Conservation (phyloP, 164 flowering plant species). For the Aristolochia californica region DNA sequence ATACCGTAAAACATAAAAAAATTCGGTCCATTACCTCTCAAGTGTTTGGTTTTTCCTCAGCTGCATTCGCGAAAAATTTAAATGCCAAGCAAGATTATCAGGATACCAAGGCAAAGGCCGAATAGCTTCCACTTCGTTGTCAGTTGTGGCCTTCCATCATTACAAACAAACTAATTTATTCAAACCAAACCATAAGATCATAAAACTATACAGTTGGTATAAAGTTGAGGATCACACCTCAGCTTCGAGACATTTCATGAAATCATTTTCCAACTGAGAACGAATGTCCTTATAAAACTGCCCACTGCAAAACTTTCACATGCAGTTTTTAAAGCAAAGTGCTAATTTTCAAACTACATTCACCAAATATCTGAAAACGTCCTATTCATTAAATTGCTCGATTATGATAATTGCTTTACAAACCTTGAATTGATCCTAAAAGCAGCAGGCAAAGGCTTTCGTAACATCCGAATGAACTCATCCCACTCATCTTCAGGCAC, state of each 20-base stretch:
- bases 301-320: constrained; percentile 42
- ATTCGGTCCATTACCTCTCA: constrained; percentile 40
- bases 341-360: background rate
- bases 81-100: constrained; percentile 92
- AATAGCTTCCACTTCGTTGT: constrained; percentile 51
- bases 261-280: constrained; percentile 70
- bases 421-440: constrained; percentile 86
- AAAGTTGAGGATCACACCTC: constrained; percentile 39
- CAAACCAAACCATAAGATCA: background rate
- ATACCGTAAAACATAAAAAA: background rate
- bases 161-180: background rate
- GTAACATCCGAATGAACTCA: constrained; percentile 39
- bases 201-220: background rate
- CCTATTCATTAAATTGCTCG: background rate
- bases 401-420: background rate
- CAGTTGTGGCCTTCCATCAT: constrained; percentile 28
- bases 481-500: constrained; percentile 84
- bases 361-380: background rate
- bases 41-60: constrained; percentile 80
- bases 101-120: constrained; percentile 97
- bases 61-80: constrained; percentile 87
- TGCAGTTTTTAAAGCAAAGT: background rate
- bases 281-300: constrained; percentile 67
- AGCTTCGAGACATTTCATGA: constrained; percentile 58
- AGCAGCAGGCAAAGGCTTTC: constrained; percentile 84